These are phyloP conservation scores for Udeniomyces megalosporus DNA, from an alignment of 768 basidiomycete species.

Conservation along the genomic window DNA sequence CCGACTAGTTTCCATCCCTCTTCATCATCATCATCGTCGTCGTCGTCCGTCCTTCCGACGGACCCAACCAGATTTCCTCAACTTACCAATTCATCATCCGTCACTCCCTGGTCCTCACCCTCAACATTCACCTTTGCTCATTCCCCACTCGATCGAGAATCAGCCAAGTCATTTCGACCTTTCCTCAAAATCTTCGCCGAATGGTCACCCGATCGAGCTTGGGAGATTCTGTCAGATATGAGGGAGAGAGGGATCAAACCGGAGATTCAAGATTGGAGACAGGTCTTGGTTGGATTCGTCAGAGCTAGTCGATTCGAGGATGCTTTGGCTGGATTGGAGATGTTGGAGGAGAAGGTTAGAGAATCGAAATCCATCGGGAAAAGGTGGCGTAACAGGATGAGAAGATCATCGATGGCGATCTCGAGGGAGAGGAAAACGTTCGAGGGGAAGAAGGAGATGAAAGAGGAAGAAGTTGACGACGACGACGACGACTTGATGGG, in stretches of 20 bases:
- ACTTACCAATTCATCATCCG: neutral
- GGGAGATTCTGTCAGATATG: neutral
- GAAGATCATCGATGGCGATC: too few relatives aligned
- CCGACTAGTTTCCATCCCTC: neutral
- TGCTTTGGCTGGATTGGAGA: neutral
- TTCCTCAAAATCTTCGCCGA: neutral
- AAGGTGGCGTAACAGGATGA: too few relatives aligned
- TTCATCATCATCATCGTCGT: neutral
- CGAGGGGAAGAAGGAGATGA: too few relatives aligned
- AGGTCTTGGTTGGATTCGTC: neutral
- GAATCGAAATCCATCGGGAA: too few relatives aligned
- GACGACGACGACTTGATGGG: too few relatives aligned
- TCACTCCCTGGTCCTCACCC: neutral
- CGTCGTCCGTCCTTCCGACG: too few relatives aligned
- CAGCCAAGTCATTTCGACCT: neutral
- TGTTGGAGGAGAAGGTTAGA: neutral
- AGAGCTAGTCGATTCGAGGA: neutral
- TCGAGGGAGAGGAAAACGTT: too few relatives aligned
- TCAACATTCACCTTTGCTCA: neutral
- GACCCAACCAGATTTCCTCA: neutral
- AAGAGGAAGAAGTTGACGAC: too few relatives aligned
- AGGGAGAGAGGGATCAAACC: neutral
- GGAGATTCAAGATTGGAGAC: neutral
- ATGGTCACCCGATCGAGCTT: neutral
- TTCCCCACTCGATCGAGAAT: neutral